Conservation (phyloP, 768 basidiomycete genomes). For the Tubosaeta brunneosetosa region DNA sequence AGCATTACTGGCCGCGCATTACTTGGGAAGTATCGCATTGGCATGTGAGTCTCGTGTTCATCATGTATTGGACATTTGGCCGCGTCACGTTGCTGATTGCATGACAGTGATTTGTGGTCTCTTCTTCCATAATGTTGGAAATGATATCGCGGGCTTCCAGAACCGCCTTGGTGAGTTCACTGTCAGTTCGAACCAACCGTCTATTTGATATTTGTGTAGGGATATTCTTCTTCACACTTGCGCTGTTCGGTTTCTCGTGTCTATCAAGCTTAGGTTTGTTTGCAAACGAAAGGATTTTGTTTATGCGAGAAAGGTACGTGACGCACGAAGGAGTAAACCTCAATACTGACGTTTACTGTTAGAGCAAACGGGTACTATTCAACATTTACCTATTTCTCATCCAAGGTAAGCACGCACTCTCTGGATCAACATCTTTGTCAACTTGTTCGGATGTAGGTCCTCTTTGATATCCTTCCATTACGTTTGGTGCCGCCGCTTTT, state of each 20-base stretch:
- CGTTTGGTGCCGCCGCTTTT: slow-evolving; percentile 93
- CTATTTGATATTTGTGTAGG: slow-evolving; percentile 37
- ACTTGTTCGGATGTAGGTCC: slow-evolving; percentile 46
- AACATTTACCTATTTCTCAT: slow-evolving; percentile 92
- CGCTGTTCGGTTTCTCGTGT: slow-evolving; percentile 95
- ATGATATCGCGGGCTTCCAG: slow-evolving; percentile 97
- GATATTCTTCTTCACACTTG: slow-evolving; percentile 96
- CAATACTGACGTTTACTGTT: slow-evolving; percentile 4
- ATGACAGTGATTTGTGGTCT: slow-evolving; percentile 80
- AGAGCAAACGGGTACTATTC: slow-evolving; percentile 98
- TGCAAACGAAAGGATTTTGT: slow-evolving; percentile 91
- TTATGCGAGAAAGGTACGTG: slow-evolving; percentile 92
- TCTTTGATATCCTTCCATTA: slow-evolving; percentile 94
- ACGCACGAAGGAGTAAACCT: not conserved
- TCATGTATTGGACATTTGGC: not conserved
- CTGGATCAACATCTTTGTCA: not conserved
- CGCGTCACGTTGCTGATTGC: not conserved
- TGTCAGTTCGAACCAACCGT: not conserved
- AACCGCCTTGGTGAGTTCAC: slow-evolving; percentile 69
- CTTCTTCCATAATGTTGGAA: slow-evolving; percentile 84
- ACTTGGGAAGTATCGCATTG: slow-evolving; percentile 74
- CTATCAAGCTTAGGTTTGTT: slow-evolving; percentile 91
- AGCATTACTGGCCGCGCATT: slow-evolving; percentile 86
- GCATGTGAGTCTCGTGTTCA: slow-evolving; percentile 56
- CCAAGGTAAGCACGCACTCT: slow-evolving; percentile 54